Conservation (phyloP, 129 eudicot genomes). For the Helichrysum umbraculigerum region DNA sequence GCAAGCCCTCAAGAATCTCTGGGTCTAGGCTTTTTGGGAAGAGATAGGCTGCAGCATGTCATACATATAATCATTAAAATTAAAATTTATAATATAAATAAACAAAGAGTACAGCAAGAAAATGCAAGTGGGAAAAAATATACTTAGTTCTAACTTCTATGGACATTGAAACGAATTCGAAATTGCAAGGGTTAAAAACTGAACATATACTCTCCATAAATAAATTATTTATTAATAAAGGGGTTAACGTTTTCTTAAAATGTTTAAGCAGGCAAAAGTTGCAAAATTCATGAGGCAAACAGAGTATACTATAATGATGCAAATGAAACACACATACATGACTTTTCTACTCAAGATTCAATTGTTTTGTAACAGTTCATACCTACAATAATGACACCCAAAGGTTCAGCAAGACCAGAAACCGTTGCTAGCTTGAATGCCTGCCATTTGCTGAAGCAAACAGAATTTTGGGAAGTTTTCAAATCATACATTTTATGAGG, state of each 20-base stretch:
- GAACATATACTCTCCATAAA: not conserved
- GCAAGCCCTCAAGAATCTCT: constrained; percentile 92
- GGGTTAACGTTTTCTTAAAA: not conserved
- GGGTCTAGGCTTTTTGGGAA: constrained; percentile 90
- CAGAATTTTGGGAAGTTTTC: not conserved
- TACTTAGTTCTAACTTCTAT: not conserved
- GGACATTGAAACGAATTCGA: not conserved
- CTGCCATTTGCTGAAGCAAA: constrained; percentile 84
- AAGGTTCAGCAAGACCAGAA: constrained; percentile 95
- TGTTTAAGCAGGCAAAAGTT: not conserved
- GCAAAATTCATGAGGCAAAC: not conserved
- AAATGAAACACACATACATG: not conserved
- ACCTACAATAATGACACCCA: constrained; percentile 97
- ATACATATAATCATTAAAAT: constrained; percentile 13
- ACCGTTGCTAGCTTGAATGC: constrained; percentile 96
- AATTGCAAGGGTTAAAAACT: not conserved
- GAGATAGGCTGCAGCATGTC: constrained; percentile 73
- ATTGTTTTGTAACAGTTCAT: constrained; percentile 18
- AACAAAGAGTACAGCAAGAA: not conserved
- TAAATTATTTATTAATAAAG: not conserved
- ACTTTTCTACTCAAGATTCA: not conserved
- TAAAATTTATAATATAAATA: not conserved
- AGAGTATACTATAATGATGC: not conserved
- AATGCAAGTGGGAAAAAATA: not conserved
- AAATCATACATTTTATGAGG: not conserved